phyloP scores from a whole-genome alignment of 768 basidiomycete species.

The Kwoniella mangroviensis region DNA sequence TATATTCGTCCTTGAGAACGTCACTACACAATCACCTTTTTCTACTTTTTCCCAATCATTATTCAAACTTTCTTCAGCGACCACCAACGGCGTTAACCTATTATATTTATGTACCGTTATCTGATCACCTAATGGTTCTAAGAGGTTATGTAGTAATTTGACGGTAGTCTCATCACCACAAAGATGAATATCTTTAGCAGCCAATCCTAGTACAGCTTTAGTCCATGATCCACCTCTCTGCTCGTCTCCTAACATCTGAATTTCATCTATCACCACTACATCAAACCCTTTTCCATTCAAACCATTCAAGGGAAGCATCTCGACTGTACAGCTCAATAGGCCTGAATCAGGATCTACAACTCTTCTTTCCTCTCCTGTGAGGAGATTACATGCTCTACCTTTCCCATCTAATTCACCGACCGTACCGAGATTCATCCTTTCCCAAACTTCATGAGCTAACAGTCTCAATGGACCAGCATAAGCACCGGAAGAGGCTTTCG shows the following conservation, averaged over 20 bases:
- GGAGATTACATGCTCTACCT: slow-evolving; percentile 75
- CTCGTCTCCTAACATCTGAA: slow-evolving; percentile 87
- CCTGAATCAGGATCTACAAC: slow-evolving; percentile 66
- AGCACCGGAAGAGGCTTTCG: slow-evolving; percentile 71
- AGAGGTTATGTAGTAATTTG: slow-evolving; percentile 68
- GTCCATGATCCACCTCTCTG: slow-evolving; percentile 84
- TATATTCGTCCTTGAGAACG: slow-evolving; percentile 77
- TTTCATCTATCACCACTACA: slow-evolving; percentile 94
- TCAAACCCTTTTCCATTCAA: slow-evolving; percentile 59
- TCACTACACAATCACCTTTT: slow-evolving; percentile 88
- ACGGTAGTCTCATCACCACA: slow-evolving; percentile 95
- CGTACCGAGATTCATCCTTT: slow-evolving; percentile 84
- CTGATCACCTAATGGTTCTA: slow-evolving; percentile 80
- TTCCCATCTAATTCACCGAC: slow-evolving; percentile 73
- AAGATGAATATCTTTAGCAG: slow-evolving; percentile 83
- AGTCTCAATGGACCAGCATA: slow-evolving; percentile 92
- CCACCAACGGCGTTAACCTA: slow-evolving; percentile 79
- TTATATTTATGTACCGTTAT: slow-evolving; percentile 79
- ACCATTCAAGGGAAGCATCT: slow-evolving; percentile 70
- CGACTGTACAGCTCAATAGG: slow-evolving; percentile 84
- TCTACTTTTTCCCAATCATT: slow-evolving; percentile 67
- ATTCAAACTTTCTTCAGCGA: slow-evolving; percentile 69
- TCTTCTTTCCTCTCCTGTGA: slow-evolving; percentile 89
- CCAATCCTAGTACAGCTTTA: slow-evolving; percentile 72
- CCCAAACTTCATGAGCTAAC: slow-evolving; percentile 93